Base-by-base conservation (phyloP, 495 filamentous ascomycete genomes). In the Terfezia claveryi region DNA sequence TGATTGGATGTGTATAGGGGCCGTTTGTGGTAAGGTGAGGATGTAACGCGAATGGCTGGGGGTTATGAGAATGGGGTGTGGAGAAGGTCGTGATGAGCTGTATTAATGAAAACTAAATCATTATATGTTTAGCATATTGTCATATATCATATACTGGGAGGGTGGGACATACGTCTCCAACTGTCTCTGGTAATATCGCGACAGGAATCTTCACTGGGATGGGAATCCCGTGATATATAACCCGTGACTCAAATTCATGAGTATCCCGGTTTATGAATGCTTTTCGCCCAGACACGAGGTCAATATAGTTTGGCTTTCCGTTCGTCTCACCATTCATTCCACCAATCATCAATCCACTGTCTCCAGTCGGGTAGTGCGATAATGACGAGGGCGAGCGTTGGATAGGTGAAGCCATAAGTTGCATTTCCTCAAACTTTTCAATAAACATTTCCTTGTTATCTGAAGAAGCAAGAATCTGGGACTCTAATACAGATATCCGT, bases 51-150 rank as follows among this genome's bases (percentile, higher is more conserved):
- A 96, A 96, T 11, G 85, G 78, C 60, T 91, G 85, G n/a, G 87
- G 83, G 8, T 80, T 75, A 55, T 83, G 79, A 41, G 80, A 66
- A 69, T 95, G 87, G 2, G 83, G 76, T 11, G 77, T 77, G 14
- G 87, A 82, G 62, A 95, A 99, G 38, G 80, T 92, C 59, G 93
- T 85, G 59, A 99, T 92, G 9, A 99, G 79, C 66, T 95, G 95
- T 69, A 99, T 84, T 46, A 99, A 73, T 38, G 87, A 94, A 66
- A 99, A 99, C 67, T 65, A 54, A 14, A 38, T 55, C 50, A 17
- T 54, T 37, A 10, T 37, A 56, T 17, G 50, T 65, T 37, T 56
- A 57, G 52, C 23, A 50, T 37, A 55, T 53, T 11, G 12, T 37
- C 17, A 53, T 38, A 55, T 12, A 23, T 32, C 27, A 32, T 32